Evolutionary conservation across 2,329 filamentous ascomycete genomes (phyloP).

Genomic region (Coniochaeta sp.): DNA sequence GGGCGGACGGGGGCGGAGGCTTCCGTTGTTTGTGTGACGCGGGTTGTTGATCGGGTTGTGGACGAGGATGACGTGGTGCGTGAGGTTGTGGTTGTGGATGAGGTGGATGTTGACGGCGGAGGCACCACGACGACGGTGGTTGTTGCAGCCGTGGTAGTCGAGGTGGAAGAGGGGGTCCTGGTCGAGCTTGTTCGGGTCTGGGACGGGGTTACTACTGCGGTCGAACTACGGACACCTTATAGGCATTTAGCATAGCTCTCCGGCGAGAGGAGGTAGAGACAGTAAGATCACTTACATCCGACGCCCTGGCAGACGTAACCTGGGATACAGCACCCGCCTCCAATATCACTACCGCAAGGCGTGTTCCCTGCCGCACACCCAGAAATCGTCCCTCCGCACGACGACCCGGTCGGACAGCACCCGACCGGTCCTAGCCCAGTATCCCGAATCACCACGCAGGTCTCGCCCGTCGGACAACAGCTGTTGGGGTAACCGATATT

Average conservation of each 20-base stretch:
- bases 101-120: slow-evolving; percentile 19
- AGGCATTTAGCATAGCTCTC: background rate
- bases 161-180: slow-evolving; percentile 29
- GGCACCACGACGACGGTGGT: slow-evolving; percentile 8
- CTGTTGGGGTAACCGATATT: slow-evolving; percentile 60
- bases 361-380: slow-evolving; percentile 55
- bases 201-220: slow-evolving; percentile 15
- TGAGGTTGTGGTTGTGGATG: slow-evolving; percentile 13
- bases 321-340: slow-evolving; percentile 70
- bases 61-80: slow-evolving; percentile 15
- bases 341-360: slow-evolving; percentile 56
- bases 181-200: slow-evolving; percentile 26
- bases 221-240: slow-evolving; percentile 25
- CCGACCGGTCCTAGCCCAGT: slow-evolving; percentile 61
- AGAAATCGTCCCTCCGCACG: slow-evolving; percentile 56
- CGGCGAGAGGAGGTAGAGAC: slow-evolving; percentile 2
- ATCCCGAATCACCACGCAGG: slow-evolving; percentile 58
- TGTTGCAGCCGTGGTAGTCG: slow-evolving; percentile 19
- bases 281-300: slow-evolving; percentile 52
- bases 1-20: slow-evolving; percentile 40
- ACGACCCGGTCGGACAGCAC: slow-evolving; percentile 62
- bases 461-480: slow-evolving; percentile 62
- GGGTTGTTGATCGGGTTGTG: background rate
- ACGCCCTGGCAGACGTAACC: slow-evolving; percentile 63
- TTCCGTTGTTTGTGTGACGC: slow-evolving; percentile 23